Evolutionary conservation across 2,329 filamentous ascomycete species (phyloP).

Genomic region (Paramyrothecium sp.): DNA sequence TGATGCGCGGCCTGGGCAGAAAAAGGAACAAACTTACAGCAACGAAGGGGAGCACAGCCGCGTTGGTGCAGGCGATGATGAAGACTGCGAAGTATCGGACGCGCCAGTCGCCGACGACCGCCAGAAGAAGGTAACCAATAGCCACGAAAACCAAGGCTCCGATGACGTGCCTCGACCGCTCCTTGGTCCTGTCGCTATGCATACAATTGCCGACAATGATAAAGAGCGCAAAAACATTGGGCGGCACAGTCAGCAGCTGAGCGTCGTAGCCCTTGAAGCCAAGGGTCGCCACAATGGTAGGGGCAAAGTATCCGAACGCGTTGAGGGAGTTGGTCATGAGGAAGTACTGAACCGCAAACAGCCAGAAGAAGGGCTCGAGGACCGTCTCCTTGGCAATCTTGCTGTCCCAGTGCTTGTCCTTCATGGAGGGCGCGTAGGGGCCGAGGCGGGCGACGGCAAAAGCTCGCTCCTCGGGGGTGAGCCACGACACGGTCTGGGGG

Average conservation of each 20-base stretch:
- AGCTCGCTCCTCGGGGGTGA: conserved; percentile 28
- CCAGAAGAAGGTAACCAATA: conserved; percentile 25
- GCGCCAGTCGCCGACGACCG: conserved; percentile 24
- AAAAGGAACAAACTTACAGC: conserved; percentile 20
- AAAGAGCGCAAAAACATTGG: conserved; percentile 33
- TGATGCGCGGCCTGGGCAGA: not conserved
- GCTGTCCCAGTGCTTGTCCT: conserved; percentile 31
- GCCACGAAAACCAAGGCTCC: conserved; percentile 23
- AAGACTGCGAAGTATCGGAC: conserved; percentile 28
- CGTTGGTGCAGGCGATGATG: conserved; percentile 30
- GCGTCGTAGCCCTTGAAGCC: conserved; percentile 30
- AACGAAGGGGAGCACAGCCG: conserved; percentile 29
- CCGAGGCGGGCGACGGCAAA: conserved; percentile 32
- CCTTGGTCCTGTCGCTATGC: conserved; percentile 27
- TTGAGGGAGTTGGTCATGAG: conserved; percentile 32
- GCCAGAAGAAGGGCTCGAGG: conserved; percentile 30
- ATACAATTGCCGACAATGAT: conserved; percentile 28
- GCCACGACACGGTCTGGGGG: conserved; percentile 29
- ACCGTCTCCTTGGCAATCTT: conserved; percentile 28
- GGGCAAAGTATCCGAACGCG: conserved; percentile 32
- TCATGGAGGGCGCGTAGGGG: conserved; percentile 29
- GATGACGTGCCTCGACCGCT: conserved; percentile 28
- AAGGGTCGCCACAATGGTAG: conserved; percentile 31
- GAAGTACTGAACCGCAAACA: conserved; percentile 27
- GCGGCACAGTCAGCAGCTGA: conserved; percentile 33